Conservation (phyloP, 768 basidiomycete species). For the Russula griseocarnosa region DNA sequence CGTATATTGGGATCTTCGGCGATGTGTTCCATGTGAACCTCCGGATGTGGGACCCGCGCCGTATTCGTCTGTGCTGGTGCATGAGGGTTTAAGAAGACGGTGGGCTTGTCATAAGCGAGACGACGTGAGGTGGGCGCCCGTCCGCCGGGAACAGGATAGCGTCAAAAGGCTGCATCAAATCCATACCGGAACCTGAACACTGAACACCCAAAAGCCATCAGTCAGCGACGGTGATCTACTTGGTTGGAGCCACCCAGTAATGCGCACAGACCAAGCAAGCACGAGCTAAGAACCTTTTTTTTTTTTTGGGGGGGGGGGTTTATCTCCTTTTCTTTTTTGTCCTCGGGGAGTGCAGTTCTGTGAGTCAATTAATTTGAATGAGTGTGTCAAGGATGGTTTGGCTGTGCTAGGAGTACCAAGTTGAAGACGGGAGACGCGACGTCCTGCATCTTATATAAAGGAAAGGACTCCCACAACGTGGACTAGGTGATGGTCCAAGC, state of each 20-base stretch:
- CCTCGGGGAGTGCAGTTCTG: not conserved
- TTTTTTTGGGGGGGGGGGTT: no score
- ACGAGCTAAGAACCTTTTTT: not conserved
- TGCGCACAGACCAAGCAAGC: slow-evolving; percentile 4
- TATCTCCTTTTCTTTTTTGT: not conserved
- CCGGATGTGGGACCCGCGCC: slow-evolving; percentile 73
- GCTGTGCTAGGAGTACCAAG: not conserved
- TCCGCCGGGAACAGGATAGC: slow-evolving; percentile 78
- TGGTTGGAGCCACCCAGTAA: slow-evolving; percentile 10
- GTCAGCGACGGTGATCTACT: slow-evolving; percentile 25
- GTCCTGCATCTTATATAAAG: slow-evolving; percentile 25
- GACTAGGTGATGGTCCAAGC: slow-evolving; percentile 11
- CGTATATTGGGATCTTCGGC: slow-evolving; percentile 65
- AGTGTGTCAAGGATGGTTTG: not conserved
- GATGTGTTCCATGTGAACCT: slow-evolving; percentile 82
- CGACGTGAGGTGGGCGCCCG: slow-evolving; percentile 69
- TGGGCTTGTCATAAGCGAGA: slow-evolving; percentile 71
- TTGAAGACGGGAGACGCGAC: slow-evolving; percentile 9
- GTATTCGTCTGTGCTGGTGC: slow-evolving; percentile 32
- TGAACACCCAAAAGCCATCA: not conserved
- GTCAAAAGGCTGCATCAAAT: slow-evolving; percentile 57
- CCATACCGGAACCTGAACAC: slow-evolving; percentile 47
- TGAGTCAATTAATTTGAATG: not conserved
- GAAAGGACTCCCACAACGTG: slow-evolving; percentile 12
- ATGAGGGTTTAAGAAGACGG: slow-evolving; percentile 28